Base-by-base conservation (phyloP, 148 eudicot species). In the Gaultheria prostrata region DNA sequence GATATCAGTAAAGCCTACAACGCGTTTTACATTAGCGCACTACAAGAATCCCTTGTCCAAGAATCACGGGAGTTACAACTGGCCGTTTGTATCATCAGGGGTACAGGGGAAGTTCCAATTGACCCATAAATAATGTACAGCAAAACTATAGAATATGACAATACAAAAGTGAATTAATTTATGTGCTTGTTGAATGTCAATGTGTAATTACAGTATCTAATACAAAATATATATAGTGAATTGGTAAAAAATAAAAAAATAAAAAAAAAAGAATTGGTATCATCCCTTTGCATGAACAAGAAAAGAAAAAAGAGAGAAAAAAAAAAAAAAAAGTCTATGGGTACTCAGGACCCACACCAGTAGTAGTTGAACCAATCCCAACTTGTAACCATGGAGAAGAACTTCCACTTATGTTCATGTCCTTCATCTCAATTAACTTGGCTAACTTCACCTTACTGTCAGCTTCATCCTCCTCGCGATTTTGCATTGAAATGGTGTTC, bases 361-460 rank as follows among this genome's bases (percentile, higher is more conserved):
- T 84, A 26, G 6, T 6, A 46, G 87, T 87, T 30, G 97, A 87
- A 76, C 94, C 91, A 88, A 93, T 89, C 39, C 98, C 98, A 63
- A 93, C 92, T 57, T 91, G 98, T 74, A 95, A 88, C 98, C 97
- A 95, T 50, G 91, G 89, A 57, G 95, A 88, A 12, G 94, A 87
- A 84, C 79, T 83, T 9, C 86, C 88, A 69, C 79, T 86, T 3
- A 84, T 75, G 67, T 76, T 90, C 87, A 91, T 86, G 49, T 93
- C 98, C 80, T 93, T 91, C 49, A 95, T 83, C 49, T 94, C 97
- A 83, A 91, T 89, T 61, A 95, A 49, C 83, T 94, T 93, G 18
- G 92, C 92, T 56, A 90, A 77, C 85, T 91, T 94, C 83, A 90
- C 79, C 83, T 89, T 92, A 84, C 93, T 94, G 80, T 96, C 97